phyloP scores from a whole-genome alignment of 179 eudicot species.

The Beta lomatogona region DNA sequence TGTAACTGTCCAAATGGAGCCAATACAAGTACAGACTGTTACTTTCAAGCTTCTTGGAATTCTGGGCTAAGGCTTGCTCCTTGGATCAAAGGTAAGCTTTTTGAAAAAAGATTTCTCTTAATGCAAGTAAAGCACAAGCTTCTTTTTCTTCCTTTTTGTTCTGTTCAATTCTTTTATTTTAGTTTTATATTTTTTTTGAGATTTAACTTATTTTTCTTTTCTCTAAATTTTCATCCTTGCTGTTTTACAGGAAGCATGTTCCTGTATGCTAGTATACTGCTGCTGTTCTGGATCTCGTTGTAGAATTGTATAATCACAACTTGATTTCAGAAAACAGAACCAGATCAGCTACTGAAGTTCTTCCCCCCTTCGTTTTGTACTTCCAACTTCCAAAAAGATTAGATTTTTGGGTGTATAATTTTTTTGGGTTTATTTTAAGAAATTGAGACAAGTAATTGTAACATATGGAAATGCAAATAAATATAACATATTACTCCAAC shows the following conservation, averaged over 20 bases:
- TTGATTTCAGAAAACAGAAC: slow-evolving; percentile 11
- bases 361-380: not conserved
- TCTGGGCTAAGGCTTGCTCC: slow-evolving; percentile 41
- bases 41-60: slow-evolving; percentile 60
- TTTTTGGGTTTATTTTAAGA: slow-evolving; percentile 13
- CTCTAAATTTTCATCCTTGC: not conserved
- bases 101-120: slow-evolving; percentile 13
- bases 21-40: slow-evolving; percentile 69
- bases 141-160: not conserved
- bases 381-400: not conserved
- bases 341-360: slow-evolving; percentile 24
- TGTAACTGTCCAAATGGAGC: slow-evolving; percentile 77
- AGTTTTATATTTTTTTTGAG: not conserved
- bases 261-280: slow-evolving; percentile 33
- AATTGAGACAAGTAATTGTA: slow-evolving; percentile 33
- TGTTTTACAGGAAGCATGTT: slow-evolving; percentile 48
- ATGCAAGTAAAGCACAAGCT: slow-evolving; percentile 36
- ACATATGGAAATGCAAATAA: slow-evolving; percentile 29
- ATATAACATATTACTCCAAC: slow-evolving; percentile 4
- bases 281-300: slow-evolving; percentile 31
- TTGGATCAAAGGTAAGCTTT: slow-evolving; percentile 38
- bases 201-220: not conserved
- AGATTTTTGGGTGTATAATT: not conserved
- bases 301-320: slow-evolving; percentile 4
- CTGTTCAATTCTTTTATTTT: not conserved